These are phyloP conservation scores for Globisporangium cystogenes DNA, from an alignment of 352 stramenopile genomes.

Conservation along the genomic window DNA sequence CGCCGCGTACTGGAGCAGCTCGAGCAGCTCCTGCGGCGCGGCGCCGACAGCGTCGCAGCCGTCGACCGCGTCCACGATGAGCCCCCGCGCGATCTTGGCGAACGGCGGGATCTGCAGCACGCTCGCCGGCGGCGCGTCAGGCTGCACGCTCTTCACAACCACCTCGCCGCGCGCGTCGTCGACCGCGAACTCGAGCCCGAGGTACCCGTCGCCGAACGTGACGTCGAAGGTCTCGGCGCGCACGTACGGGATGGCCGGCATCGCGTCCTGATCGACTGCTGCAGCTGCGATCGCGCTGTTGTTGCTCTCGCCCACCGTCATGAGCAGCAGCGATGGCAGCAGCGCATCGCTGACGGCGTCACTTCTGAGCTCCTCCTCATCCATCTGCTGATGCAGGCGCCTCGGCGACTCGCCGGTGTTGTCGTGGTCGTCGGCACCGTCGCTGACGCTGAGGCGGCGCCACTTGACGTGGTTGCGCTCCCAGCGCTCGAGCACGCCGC, in stretches of 20 bases:
- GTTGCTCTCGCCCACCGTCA: conserved; percentile 11
- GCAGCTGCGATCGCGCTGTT: conserved; percentile 1
- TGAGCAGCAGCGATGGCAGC: too few species aligned
- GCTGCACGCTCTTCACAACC: conserved; percentile 56
- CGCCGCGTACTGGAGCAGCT: conserved; percentile 48
- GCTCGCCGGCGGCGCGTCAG: conserved; percentile 22
- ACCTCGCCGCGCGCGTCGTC: conserved; percentile 44
- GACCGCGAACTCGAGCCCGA: conserved; percentile 70
- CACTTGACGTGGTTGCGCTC: conserved; percentile 59
- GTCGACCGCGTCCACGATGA: conserved; percentile 68
- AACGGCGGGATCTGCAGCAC: conserved; percentile 39
- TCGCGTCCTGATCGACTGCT: too few species aligned
- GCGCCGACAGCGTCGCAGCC: conserved; percentile 24
- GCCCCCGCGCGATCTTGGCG: conserved; percentile 32
- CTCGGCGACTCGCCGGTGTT: not conserved
- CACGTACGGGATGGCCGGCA: not conserved
- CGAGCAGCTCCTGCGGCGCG: conserved; percentile 47
- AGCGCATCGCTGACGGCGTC: not conserved
- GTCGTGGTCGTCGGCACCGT: too few species aligned
- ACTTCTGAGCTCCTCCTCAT: conserved; percentile 5
- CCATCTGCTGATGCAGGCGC: not conserved
- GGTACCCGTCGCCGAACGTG: conserved; percentile 62
- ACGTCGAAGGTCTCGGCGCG: conserved; percentile 56
- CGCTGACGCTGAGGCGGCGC: conserved; percentile 19
- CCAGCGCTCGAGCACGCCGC: conserved; percentile 45